Conservation (phyloP, 1,139 yeast species). For the Saccharomyces pastorianus region DNA sequence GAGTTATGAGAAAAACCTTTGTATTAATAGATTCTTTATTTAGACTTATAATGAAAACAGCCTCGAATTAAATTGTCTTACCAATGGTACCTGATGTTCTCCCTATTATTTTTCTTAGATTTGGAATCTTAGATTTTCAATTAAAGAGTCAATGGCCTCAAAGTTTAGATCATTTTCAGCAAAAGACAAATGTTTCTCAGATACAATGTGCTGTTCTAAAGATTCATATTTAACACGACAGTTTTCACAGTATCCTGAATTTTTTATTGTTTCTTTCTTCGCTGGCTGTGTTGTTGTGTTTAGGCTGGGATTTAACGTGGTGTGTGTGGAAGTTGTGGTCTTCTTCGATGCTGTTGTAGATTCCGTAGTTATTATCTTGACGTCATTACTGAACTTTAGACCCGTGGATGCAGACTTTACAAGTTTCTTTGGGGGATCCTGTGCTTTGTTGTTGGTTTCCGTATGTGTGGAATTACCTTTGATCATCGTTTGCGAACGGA, state of each 20-base stretch:
- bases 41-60: background rate
- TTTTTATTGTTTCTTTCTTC: conserved; percentile 15
- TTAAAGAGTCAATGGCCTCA: conserved; percentile 64
- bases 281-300: conserved; percentile 3
- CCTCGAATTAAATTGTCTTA: too few species aligned
- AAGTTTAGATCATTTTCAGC: conserved; percentile 71
- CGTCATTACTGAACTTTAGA: background rate
- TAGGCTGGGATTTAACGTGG: background rate
- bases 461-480: too few species aligned
- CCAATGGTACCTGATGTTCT: background rate
- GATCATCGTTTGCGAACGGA: too few species aligned
- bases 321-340: background rate
- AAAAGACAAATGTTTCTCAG: conserved; percentile 70
- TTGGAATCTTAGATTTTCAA: conserved; percentile 38
- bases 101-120: conserved; percentile 10
- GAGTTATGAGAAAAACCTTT: too few species aligned
- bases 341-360: background rate
- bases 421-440: background rate
- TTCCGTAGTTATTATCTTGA: background rate
- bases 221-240: conserved; percentile 80
- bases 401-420: background rate
- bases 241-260: conserved; percentile 81
- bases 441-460: background rate
- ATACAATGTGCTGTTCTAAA: conserved; percentile 65
- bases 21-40: background rate